A percentile compares a stretch with the other conserved stretches of the same genome.
phyloP scores from a whole-genome alignment of 192 early-diverging fungal species.

The Coemansia sp. region DNA sequence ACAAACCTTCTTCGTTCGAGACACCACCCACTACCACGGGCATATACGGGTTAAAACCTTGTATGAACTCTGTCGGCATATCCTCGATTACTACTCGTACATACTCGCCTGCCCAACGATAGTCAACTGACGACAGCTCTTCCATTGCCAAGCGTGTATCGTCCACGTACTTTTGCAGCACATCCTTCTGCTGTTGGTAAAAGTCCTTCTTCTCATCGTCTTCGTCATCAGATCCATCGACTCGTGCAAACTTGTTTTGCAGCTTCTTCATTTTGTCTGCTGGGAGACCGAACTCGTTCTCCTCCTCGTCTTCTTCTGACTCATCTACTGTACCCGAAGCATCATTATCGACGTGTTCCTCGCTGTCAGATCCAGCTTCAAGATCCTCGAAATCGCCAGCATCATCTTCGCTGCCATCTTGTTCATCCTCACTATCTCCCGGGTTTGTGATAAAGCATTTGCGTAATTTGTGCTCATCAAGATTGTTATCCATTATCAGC shows the following conservation, averaged over 20 bases:
- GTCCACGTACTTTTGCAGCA: constrained; percentile 78
- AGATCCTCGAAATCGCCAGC: constrained; percentile 41
- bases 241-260: constrained; percentile 90
- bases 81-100: constrained; percentile 86
- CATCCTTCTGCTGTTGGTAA: constrained; percentile 88
- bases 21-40: constrained; percentile 93
- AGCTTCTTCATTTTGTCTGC: constrained; percentile 84
- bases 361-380: constrained; percentile 49
- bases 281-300: constrained; percentile 61
- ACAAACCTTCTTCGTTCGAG: constrained; percentile 87
- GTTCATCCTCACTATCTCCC: constrained; percentile 38
- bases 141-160: constrained; percentile 88
- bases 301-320: constrained; percentile 48
- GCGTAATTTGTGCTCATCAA: constrained; percentile 29
- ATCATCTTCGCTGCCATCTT: constrained; percentile 50
- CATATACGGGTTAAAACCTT: constrained; percentile 83
- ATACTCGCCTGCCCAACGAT: constrained; percentile 90
- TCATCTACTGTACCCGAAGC: constrained; percentile 25
- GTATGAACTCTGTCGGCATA: constrained; percentile 94
- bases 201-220: constrained; percentile 69
- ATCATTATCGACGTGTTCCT: constrained; percentile 25
- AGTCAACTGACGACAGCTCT: constrained; percentile 83
- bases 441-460: constrained; percentile 42
- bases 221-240: constrained; percentile 79
- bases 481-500: constrained; percentile 26